Evolutionary conservation across 352 stramenopile species (phyloP).

Genomic region (Thalassiosira exigua): DNA sequence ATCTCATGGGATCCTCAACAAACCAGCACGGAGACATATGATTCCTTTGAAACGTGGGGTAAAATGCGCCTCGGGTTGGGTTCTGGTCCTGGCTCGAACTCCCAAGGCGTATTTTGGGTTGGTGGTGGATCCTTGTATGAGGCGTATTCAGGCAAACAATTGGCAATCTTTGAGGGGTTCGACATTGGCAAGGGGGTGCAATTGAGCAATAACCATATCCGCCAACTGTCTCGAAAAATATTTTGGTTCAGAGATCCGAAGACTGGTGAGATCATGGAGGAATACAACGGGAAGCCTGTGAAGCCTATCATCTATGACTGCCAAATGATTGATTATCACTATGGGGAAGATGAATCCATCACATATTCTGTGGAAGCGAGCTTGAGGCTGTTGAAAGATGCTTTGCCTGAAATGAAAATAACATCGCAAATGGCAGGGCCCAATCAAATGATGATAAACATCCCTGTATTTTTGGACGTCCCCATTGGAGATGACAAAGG

Average conservation of each 20-base stretch:
- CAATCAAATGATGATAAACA: constrained; percentile 50
- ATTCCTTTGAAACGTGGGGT: constrained; percentile 48
- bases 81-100: constrained; percentile 26
- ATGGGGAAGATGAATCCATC: constrained; percentile 28
- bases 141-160: constrained; percentile 38
- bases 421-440: constrained; percentile 31
- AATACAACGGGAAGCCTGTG: constrained; percentile 50
- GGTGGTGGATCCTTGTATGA: constrained; percentile 51
- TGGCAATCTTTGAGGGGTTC: constrained; percentile 60
- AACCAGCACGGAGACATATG: not conserved
- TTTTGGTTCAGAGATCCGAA: constrained; percentile 60
- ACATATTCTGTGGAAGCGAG: constrained; percentile 43
- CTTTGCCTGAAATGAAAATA: constrained; percentile 47
- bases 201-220: constrained; percentile 39
- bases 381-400: constrained; percentile 29
- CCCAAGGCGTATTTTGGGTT: constrained; percentile 47
- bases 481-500: constrained; percentile 27
- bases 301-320: constrained; percentile 52
- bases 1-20: constrained; percentile 15
- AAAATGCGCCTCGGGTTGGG: constrained; percentile 50
- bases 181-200: constrained; percentile 51
- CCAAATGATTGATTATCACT: constrained; percentile 61
- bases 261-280: constrained; percentile 47
- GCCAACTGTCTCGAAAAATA: constrained; percentile 61
- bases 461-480: constrained; percentile 61